Percentiles rank a stretch among this genome's conserved stretches.
These are phyloP conservation scores for Cyberlindnera xylosilytica DNA, from an alignment of 805 yeast species.

Conservation along the genomic window DNA sequence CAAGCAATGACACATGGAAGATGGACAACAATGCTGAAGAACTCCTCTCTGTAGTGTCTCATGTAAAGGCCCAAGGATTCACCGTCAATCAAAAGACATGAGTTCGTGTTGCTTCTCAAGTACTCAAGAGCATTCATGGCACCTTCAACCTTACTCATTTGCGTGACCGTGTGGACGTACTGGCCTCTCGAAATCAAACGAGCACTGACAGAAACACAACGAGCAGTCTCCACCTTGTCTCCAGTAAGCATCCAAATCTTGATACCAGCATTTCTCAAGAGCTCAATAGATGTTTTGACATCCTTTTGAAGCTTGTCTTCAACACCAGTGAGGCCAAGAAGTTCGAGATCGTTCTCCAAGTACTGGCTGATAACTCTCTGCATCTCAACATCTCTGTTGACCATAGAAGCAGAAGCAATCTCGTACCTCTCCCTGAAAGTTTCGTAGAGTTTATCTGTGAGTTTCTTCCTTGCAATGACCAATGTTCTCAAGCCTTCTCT, in stretches of 20 bases:
- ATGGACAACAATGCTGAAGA: constrained; percentile 70
- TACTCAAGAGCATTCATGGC: constrained; percentile 79
- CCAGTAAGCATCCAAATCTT: constrained; percentile 99
- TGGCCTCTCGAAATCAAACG: constrained; percentile 92
- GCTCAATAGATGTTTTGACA: constrained; percentile 88
- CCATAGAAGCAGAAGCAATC: constrained; percentile 75
- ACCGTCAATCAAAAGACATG: constrained; percentile 87
- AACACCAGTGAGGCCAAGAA: constrained; percentile 93
- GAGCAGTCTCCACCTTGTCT: constrained; percentile 97
- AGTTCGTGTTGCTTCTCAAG: constrained; percentile 54
- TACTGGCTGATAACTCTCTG: constrained; percentile 61
- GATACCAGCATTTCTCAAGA: constrained; percentile 92
- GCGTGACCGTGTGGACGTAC: constrained; percentile 82
- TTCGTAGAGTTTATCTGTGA: constrained; percentile 51
- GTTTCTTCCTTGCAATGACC: constrained; percentile 84
- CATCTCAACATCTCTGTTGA: constrained; percentile 73
- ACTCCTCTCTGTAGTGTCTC: constrained; percentile 62
- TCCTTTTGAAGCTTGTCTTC: constrained; percentile 92
- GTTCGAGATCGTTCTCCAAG: constrained; percentile 79
- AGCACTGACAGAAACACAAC: constrained; percentile 96
- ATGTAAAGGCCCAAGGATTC: constrained; percentile 76
- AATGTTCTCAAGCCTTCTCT: constrained; percentile 95
- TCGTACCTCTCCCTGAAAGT: constrained; percentile 63
- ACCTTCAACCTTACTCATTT: constrained; percentile 48
- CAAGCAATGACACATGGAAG: constrained; percentile 97